Conservation (phyloP, 106 monocot genomes). For the Dendrobium nobile region DNA sequence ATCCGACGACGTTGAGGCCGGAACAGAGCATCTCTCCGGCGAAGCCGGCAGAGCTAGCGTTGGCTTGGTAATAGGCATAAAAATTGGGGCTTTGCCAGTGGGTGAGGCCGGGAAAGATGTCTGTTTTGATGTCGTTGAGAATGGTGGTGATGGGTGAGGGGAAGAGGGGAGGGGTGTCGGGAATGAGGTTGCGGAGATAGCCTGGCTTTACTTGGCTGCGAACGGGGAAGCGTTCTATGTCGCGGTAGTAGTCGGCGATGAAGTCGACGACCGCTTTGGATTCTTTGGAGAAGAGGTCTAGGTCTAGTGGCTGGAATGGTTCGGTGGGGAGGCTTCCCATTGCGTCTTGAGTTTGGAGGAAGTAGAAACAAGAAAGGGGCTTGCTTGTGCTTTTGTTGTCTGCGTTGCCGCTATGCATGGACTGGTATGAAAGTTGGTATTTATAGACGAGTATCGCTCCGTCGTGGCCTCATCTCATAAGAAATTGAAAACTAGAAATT, state of each 20-base stretch:
- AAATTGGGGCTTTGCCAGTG: slow-evolving; percentile 58
- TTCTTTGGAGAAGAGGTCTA: slow-evolving; percentile 15
- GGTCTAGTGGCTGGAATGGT: slow-evolving; percentile 23
- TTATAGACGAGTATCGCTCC: too few species aligned
- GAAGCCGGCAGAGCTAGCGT: slow-evolving; percentile 45
- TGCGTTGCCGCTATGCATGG: too few species aligned
- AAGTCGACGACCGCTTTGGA: slow-evolving; percentile 26
- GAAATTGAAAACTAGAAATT: too few species aligned
- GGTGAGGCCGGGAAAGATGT: slow-evolving; percentile 47
- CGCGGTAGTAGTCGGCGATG: slow-evolving; percentile 34
- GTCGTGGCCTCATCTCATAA: too few species aligned
- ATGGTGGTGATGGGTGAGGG: slow-evolving; percentile 30
- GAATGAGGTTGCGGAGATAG: slow-evolving; percentile 22
- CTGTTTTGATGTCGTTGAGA: slow-evolving; percentile 21
- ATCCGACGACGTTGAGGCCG: slow-evolving; percentile 37
- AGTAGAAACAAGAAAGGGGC: not conserved
- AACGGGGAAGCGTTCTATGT: slow-evolving; percentile 27
- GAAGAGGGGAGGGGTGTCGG: slow-evolving; percentile 15
- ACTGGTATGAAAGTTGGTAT: too few species aligned
- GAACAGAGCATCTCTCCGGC: slow-evolving; percentile 44
- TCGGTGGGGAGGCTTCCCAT: slow-evolving; percentile 4
- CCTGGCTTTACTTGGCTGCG: slow-evolving; percentile 33
- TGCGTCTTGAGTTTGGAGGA: not conserved
- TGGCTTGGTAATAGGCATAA: slow-evolving; percentile 44
- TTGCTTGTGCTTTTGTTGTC: too few species aligned